These are phyloP conservation scores for Tuber magnatum DNA, from an alignment of 495 filamentous ascomycete genomes.

Conservation along the genomic window DNA sequence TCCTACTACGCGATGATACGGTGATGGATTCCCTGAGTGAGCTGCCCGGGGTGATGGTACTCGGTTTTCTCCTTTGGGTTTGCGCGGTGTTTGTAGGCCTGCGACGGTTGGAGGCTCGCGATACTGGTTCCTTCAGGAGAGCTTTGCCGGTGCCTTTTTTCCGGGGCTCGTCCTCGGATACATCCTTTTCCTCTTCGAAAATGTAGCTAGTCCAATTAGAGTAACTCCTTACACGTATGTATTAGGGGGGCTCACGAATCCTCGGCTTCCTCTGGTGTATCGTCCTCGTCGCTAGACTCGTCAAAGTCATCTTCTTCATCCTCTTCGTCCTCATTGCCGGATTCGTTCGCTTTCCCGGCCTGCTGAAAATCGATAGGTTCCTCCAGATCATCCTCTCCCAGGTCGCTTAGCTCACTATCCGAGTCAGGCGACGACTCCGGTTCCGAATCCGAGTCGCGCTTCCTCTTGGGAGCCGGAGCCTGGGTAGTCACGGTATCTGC, in stretches of 20 bases:
- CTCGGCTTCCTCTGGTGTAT: slow-evolving; percentile 32
- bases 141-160: slow-evolving; percentile 17
- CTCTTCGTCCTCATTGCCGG: slow-evolving; percentile 48
- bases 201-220: slow-evolving; percentile 30
- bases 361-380: slow-evolving; percentile 25
- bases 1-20: slow-evolving; percentile 5
- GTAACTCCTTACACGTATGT: slow-evolving; percentile 6
- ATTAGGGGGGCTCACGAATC: slow-evolving; percentile 27
- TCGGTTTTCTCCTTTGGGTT: slow-evolving; percentile 24
- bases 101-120: slow-evolving; percentile 19
- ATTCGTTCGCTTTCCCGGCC: slow-evolving; percentile 30
- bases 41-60: slow-evolving; percentile 15
- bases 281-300: slow-evolving; percentile 46
- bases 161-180: slow-evolving; percentile 35
- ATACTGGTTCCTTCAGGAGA: slow-evolving; percentile 9
- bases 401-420: slow-evolving; percentile 36
- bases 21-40: slow-evolving; percentile 23
- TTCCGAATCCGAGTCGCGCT: slow-evolving; percentile 17
- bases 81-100: slow-evolving; percentile 7
- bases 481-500: slow-evolving; percentile 9
- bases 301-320: slow-evolving; percentile 47
- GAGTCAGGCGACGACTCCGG: slow-evolving; percentile 22
- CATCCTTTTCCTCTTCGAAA: slow-evolving; percentile 45
- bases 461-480: slow-evolving; percentile 23
- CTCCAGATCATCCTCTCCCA: slow-evolving; percentile 52